A percentile compares a stretch with the other conserved stretches of the same genome.
These are phyloP conservation scores for Pterulicium gracile DNA, from an alignment of 1,284 basidiomycete genomes.

Conservation along the genomic window DNA sequence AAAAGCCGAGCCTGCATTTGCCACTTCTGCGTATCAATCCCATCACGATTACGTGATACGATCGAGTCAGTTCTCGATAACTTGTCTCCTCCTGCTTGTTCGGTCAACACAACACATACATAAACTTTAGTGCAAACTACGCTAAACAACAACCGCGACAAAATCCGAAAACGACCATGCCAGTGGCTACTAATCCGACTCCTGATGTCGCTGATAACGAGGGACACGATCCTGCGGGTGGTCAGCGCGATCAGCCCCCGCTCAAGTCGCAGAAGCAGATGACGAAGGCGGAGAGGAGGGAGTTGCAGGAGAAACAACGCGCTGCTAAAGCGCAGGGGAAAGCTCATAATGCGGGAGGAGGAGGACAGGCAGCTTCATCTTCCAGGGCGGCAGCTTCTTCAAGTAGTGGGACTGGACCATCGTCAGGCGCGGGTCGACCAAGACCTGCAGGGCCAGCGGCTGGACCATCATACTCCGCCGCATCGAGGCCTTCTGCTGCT, in stretches of 20 bases:
- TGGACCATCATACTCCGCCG: slow-evolving; percentile 4
- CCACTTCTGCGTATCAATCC: too few species aligned
- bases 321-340: slow-evolving; percentile 53
- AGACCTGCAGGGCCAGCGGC: slow-evolving; percentile 2
- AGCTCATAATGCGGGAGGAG: slow-evolving; percentile 14
- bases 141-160: too few species aligned
- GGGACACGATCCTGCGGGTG: neutral
- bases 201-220: neutral
- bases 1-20: too few species aligned
- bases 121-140: too few species aligned
- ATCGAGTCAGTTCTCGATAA: too few species aligned
- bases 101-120: too few species aligned
- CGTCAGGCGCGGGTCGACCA: neutral
- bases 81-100: too few species aligned
- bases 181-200: neutral
- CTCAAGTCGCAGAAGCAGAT: slow-evolving; percentile 18
- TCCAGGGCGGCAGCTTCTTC: slow-evolving; percentile 3
- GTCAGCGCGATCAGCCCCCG: neutral
- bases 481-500: slow-evolving; percentile 11
- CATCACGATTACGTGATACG: too few species aligned
- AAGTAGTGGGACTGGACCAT: neutral
- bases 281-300: slow-evolving; percentile 73
- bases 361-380: slow-evolving; percentile 6
- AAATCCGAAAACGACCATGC: neutral
- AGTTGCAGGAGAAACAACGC: slow-evolving; percentile 69